Conservation (phyloP, 2,329 filamentous ascomycete species). For the Xylaria digitata region DNA sequence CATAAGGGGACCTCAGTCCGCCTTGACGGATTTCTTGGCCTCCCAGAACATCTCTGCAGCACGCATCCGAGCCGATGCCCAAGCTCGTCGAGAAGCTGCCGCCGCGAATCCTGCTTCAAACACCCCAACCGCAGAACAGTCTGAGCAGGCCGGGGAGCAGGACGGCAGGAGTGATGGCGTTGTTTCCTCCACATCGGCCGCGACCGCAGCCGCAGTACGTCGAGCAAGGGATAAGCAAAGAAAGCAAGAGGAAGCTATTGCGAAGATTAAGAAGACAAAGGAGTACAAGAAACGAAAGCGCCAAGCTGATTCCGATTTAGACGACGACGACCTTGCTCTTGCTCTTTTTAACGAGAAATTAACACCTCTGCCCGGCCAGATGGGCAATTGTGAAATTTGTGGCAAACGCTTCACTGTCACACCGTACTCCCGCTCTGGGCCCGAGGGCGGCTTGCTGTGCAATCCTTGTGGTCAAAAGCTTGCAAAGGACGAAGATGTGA, state of each 20-base stretch:
- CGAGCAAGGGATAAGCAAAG: constrained; percentile 56
- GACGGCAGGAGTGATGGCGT: constrained; percentile 34
- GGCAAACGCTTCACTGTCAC: constrained; percentile 93
- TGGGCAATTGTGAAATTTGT: constrained; percentile 88
- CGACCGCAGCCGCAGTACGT: constrained; percentile 28
- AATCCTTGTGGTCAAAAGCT: constrained; percentile 81
- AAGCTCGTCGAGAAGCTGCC: constrained; percentile 39
- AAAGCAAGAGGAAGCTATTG: constrained; percentile 66
- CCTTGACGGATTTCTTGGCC: constrained; percentile 48
- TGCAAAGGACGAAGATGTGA: constrained; percentile 71
- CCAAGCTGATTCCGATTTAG: constrained; percentile 47
- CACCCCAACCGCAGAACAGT: constrained; percentile 20
- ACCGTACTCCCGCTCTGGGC: constrained; percentile 83
- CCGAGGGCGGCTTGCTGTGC: constrained; percentile 88
- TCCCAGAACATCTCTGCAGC: constrained; percentile 48
- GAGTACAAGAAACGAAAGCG: constrained; percentile 65
- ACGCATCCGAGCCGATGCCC: constrained; percentile 40
- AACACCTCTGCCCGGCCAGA: constrained; percentile 79
- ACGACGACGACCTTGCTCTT: constrained; percentile 62
- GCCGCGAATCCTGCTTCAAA: constrained; percentile 29
- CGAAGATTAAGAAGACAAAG: constrained; percentile 73
- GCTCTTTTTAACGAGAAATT: constrained; percentile 60
- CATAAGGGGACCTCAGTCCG: constrained; percentile 49
- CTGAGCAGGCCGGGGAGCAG: constrained; percentile 30
- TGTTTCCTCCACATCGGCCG: constrained; percentile 11